Evolutionary conservation across 2,329 filamentous ascomycete species (phyloP), one percentile per base, ranked within the genome.

Genomic region (Cercospora nicotianae): DNA sequence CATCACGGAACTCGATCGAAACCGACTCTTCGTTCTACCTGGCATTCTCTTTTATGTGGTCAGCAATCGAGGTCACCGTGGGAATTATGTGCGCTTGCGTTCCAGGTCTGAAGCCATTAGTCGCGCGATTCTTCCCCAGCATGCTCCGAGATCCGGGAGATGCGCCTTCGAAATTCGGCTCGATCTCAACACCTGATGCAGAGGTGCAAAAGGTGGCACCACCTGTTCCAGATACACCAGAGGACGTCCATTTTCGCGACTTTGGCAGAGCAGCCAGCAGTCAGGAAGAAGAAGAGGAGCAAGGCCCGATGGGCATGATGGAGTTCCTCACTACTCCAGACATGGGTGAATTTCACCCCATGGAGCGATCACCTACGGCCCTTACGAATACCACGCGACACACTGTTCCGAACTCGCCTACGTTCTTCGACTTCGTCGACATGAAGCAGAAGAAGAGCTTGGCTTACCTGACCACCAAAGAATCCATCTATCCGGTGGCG

Each of bases 51-150:
- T 90, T 96, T 76, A 94, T 97, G 91, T 98, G 94, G 94, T 94
- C 91, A 16, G 91, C 90, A 12, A 89, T 97, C 64, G 94, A 97
- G 79, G 93, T 97, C 75, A 95, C 96, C 72, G 84, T 96, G 1
- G 94, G 93, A 18, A 93, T 97, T 73, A 90, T 93, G 71, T 96
- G 92, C 76, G 94, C 91, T 51, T 97, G 93, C 74, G 91, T 97
- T n/a, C 94, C 94, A 8, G 94, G 91, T 0, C 82, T 97, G 69
- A 97, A 97, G 77, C 94, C 94, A 1, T 83, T 98, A 6, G 89
- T 94, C 65, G 87, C 91, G 48, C 81, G 86, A 10, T 83, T 89
- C 65, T 72, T 88, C 36, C 87, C 87, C 5, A 82, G 81, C 60
- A 80, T 88, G 78, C 81, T 89, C 58, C 83, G 84, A 58, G 85